phyloP scores from a whole-genome alignment of 2,329 filamentous ascomycete genomes.

The Arthrinium puccinioides region DNA sequence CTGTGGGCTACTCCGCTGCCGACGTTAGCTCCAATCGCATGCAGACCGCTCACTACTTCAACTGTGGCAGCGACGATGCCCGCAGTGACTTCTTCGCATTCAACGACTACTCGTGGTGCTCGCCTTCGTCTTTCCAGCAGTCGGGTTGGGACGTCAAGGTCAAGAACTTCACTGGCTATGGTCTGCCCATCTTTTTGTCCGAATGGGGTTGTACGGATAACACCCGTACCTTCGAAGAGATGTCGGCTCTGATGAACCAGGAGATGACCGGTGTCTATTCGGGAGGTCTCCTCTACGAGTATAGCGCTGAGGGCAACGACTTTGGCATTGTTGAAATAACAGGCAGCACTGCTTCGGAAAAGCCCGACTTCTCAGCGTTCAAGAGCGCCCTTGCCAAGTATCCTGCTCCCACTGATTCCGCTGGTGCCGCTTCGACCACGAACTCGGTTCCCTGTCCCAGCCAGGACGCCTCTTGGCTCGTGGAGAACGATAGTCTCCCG shows the following conservation, averaged over 20 bases:
- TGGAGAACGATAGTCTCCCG: constrained; percentile 38
- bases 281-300: constrained; percentile 94
- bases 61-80: constrained; percentile 79
- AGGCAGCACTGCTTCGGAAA: constrained; percentile 42
- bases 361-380: constrained; percentile 54
- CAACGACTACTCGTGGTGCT: constrained; percentile 87
- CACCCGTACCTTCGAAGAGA: constrained; percentile 73
- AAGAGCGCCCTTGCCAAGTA: constrained; percentile 39
- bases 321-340: constrained; percentile 72
- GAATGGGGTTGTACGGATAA: constrained; percentile 88
- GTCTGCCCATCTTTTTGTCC: constrained; percentile 86
- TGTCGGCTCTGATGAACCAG: constrained; percentile 67
- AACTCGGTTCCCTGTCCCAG: constrained; percentile 42
- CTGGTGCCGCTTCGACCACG: constrained; percentile 41
- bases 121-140: constrained; percentile 54
- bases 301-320: constrained; percentile 69
- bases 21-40: constrained; percentile 81
- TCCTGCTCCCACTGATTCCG: constrained; percentile 42
- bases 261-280: constrained; percentile 86
- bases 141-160: constrained; percentile 88
- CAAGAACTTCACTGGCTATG: constrained; percentile 78
- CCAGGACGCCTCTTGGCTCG: constrained; percentile 40
- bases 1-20: constrained; percentile 71
- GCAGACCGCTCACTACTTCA: constrained; percentile 86
- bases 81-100: constrained; percentile 85